phyloP scores from a whole-genome alignment of 2,329 filamentous ascomycete species.

The Pyrenochaeta sp. region DNA sequence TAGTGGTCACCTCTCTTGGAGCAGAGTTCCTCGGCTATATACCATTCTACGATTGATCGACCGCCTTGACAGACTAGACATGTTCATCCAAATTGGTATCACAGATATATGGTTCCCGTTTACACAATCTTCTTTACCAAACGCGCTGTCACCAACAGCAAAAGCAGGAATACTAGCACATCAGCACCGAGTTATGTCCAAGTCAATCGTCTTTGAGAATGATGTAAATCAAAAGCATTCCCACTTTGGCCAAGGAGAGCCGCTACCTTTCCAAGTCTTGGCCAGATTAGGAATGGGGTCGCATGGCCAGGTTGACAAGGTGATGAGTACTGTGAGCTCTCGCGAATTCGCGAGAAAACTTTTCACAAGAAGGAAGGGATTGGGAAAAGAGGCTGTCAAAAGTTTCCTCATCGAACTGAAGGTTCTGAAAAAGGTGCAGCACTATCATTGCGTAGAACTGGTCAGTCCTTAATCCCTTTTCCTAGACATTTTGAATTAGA shows the following conservation, averaged over 20 bases:
- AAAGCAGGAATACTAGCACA: slow-evolving; percentile 6
- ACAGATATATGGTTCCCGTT: slow-evolving; percentile 19
- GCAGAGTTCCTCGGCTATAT: slow-evolving; percentile 12
- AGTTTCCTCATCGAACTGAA: slow-evolving; percentile 9
- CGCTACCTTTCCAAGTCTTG: slow-evolving; percentile 10
- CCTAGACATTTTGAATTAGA: background rate
- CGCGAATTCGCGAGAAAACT: slow-evolving; percentile 8
- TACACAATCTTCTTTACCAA: slow-evolving; percentile 8
- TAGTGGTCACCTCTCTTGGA: slow-evolving; percentile 7
- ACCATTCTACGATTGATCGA: slow-evolving; percentile 12
- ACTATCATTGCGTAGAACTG: slow-evolving; percentile 11
- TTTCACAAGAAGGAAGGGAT: slow-evolving; percentile 3
- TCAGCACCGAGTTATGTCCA: slow-evolving; percentile 10
- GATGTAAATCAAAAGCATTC: slow-evolving; percentile 4
- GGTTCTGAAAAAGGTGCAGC: slow-evolving; percentile 11
- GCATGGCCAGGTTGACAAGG: slow-evolving; percentile 11
- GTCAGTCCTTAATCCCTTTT: background rate
- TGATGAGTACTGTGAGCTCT: slow-evolving; percentile 3
- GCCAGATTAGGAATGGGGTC: slow-evolving; percentile 9
- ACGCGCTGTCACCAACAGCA: slow-evolving; percentile 7
- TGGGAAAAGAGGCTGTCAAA: slow-evolving; percentile 11
- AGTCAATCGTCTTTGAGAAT: slow-evolving; percentile 14
- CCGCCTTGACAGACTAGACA: slow-evolving; percentile 7
- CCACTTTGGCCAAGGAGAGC: slow-evolving; percentile 3
- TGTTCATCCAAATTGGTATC: slow-evolving; percentile 12